phyloP scores from a whole-genome alignment of 192 early-diverging fungal species.

The Podila epicladia region DNA sequence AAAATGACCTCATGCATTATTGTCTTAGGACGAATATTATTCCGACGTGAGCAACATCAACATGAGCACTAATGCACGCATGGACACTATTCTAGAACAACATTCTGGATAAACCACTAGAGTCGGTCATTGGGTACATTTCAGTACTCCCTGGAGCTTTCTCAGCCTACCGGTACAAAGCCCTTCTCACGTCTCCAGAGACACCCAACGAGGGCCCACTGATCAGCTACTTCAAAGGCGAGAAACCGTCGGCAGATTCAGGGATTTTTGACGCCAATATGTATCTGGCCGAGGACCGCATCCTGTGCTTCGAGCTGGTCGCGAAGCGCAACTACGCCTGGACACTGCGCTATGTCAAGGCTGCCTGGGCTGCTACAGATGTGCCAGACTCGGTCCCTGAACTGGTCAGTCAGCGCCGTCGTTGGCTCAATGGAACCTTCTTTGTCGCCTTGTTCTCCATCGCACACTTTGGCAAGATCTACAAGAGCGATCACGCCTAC shows the following conservation, averaged over 20 bases:
- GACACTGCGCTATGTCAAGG: conserved; percentile 77
- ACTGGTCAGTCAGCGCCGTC: conserved; percentile 81
- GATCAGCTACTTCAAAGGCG: conserved; percentile 81
- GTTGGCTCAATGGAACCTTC: conserved; percentile 85
- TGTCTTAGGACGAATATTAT: no score
- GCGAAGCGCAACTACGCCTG: conserved; percentile 74
- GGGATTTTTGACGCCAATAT: conserved; percentile 75
- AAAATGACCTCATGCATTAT: neutral
- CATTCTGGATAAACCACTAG: conserved; percentile 81
- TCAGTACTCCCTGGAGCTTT: conserved; percentile 88
- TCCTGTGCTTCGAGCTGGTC: conserved; percentile 83
- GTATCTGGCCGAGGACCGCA: conserved; percentile 78
- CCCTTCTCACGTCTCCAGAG: conserved; percentile 68
- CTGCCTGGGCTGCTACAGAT: conserved; percentile 81
- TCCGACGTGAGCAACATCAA: no score
- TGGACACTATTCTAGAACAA: conserved; percentile 54
- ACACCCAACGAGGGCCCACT: conserved; percentile 67
- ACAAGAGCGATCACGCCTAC: conserved; percentile 71
- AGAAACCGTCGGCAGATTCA: conserved; percentile 65
- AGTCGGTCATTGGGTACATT: conserved; percentile 87
- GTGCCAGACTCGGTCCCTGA: conserved; percentile 79
- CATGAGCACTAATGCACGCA: no score
- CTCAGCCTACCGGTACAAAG: conserved; percentile 79
- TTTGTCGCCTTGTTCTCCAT: conserved; percentile 82
- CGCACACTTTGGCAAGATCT: conserved; percentile 70